Conservation (phyloP, 352 stramenopile genomes). For the Peronospora destructor region DNA sequence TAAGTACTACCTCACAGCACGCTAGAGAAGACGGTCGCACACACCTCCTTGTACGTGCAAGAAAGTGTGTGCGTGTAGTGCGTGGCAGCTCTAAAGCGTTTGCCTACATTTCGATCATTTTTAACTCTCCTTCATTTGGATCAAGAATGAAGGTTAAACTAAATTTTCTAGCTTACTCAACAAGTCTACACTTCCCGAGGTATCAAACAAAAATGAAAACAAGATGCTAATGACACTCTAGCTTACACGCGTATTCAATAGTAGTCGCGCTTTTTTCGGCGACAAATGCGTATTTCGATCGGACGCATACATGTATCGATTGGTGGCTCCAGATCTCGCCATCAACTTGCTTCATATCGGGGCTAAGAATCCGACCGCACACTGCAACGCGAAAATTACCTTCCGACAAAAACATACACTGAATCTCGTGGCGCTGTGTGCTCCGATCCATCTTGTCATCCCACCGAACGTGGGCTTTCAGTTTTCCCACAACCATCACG, state of each 20-base stretch:
- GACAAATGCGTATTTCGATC: conserved; percentile 5
- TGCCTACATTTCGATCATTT: no score
- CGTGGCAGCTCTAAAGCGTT: no score
- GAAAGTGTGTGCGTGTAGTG: no score
- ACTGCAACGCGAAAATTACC: conserved; percentile 44
- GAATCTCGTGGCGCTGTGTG: conserved; percentile 31
- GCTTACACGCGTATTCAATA: conserved; percentile 22
- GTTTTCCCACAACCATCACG: conserved; percentile 35
- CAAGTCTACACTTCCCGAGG: no score
- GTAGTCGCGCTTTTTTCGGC: conserved; percentile 5
- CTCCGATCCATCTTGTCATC: conserved; percentile 1
- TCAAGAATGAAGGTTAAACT: no score
- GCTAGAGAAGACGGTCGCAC: no score
- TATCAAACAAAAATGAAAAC: no score
- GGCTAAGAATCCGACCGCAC: conserved; percentile 21
- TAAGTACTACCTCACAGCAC: no score
- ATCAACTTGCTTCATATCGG: conserved; percentile 12
- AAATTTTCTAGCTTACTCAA: no score
- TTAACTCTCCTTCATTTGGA: no score
- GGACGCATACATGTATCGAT: conserved; percentile 37
- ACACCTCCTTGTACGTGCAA: no score
- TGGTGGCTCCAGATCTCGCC: conserved; percentile 40
- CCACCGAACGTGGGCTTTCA: conserved; percentile 31
- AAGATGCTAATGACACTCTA: neutral
- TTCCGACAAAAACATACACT: conserved; percentile 59